phyloP scores from a whole-genome alignment of 1,284 basidiomycete species.

The Irpex sp. region DNA sequence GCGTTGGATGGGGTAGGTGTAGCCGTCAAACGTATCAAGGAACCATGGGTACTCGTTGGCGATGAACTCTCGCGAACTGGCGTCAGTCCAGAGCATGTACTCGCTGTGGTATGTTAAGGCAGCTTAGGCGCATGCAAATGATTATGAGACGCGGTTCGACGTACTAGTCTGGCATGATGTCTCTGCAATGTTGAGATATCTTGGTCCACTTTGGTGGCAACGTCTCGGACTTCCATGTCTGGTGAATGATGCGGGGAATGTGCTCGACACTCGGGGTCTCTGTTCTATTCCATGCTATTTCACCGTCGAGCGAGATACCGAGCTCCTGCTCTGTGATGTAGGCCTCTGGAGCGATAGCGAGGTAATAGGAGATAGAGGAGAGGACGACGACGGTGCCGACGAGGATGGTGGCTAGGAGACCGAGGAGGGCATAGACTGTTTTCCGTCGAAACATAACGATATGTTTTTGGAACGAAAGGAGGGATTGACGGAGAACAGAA shows the following conservation, averaged over 20 bases:
- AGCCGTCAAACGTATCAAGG: slow-evolving; percentile 88
- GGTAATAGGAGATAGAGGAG: slow-evolving; percentile 87
- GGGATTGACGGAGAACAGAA: slow-evolving; percentile 15
- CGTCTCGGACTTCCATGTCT: slow-evolving; percentile 95
- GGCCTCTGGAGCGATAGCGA: slow-evolving; percentile 76
- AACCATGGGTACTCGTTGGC: slow-evolving; percentile 89
- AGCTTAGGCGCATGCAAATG: slow-evolving; percentile 15
- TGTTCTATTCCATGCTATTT: slow-evolving; percentile 53
- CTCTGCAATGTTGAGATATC: slow-evolving; percentile 77
- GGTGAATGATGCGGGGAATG: slow-evolving; percentile 93
- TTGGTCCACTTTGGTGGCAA: slow-evolving; percentile 83
- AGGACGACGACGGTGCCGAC: slow-evolving; percentile 91
- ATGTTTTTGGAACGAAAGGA: slow-evolving; percentile 10
- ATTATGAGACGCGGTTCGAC: slow-evolving; percentile 31
- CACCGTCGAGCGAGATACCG: slow-evolving; percentile 46
- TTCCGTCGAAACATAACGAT: slow-evolving; percentile 43
- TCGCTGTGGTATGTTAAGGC: slow-evolving; percentile 50
- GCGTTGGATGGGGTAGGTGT: slow-evolving; percentile 93
- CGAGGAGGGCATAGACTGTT: slow-evolving; percentile 66
- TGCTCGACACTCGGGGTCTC: slow-evolving; percentile 61
- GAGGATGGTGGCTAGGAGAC: slow-evolving; percentile 81
- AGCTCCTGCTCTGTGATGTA: slow-evolving; percentile 82
- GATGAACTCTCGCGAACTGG: slow-evolving; percentile 86
- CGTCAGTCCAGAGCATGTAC: slow-evolving; percentile 98
- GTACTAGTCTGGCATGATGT: slow-evolving; percentile 95